Evolutionary conservation across 768 basidiomycete species (phyloP).

Genomic region (Russula sp.): DNA sequence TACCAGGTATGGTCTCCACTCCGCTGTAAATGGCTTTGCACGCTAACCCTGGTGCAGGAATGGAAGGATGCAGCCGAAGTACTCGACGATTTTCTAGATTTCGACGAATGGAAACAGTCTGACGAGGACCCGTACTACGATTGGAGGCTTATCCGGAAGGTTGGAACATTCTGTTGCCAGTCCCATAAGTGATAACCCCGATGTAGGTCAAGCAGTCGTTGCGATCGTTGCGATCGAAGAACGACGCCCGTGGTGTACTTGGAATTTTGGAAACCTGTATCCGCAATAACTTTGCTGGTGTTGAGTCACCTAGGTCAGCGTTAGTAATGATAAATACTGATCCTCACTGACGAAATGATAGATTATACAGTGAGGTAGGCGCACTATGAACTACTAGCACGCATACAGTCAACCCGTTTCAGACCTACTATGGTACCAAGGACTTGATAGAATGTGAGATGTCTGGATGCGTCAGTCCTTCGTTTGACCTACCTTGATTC

Average conservation of each 20-base stretch:
- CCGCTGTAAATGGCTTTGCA: not conserved
- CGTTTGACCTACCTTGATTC: not conserved
- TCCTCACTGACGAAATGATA: slow-evolving; percentile 29
- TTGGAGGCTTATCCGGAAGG: slow-evolving; percentile 79
- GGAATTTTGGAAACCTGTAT: slow-evolving; percentile 90
- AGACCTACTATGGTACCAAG: slow-evolving; percentile 94
- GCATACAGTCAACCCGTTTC: slow-evolving; percentile 10
- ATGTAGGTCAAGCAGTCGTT: slow-evolving; percentile 70
- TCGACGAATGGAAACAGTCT: slow-evolving; percentile 83
- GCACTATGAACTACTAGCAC: not conserved
- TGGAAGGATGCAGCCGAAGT: slow-evolving; percentile 80
- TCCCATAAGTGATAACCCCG: not conserved
- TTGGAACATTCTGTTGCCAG: slow-evolving; percentile 26
- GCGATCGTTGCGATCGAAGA: slow-evolving; percentile 58
- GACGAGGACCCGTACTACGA: slow-evolving; percentile 92
- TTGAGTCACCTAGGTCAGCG: slow-evolving; percentile 69
- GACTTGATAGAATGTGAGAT: slow-evolving; percentile 73
- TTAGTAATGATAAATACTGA: not conserved
- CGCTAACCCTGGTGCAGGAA: slow-evolving; percentile 41
- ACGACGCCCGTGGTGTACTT: slow-evolving; percentile 79
- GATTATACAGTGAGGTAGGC: slow-evolving; percentile 80
- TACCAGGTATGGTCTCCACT: slow-evolving; percentile 51
- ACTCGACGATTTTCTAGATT: slow-evolving; percentile 77
- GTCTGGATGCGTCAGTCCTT: slow-evolving; percentile 13
- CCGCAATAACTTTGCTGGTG: slow-evolving; percentile 87